Base-by-base conservation (phyloP, 768 basidiomycete genomes). In the Kwoniella sp. region DNA sequence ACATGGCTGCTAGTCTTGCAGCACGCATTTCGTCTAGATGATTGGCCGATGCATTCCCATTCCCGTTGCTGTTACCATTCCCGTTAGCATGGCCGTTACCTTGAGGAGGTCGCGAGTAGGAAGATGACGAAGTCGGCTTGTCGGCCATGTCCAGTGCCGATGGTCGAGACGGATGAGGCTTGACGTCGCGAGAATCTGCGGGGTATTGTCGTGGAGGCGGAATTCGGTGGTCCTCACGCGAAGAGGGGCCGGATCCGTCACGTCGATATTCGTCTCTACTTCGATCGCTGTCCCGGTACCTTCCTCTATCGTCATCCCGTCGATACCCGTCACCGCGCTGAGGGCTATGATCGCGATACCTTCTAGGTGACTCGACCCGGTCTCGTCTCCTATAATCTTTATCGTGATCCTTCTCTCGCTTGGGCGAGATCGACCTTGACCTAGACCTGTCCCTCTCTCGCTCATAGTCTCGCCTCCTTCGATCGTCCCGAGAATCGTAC, bases 1-100 rank as follows among this genome's bases (percentile, higher is more conserved):
- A 82, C 95, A 98, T 98, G 4, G 92, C 90, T 0, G 92, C 94
- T 29, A 98, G 83, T n/a, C 91, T 88, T 28, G 90, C 90, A 2
- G 88, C 88, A 34, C 93, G 89, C 29, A 74, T 71, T 17, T 76
- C 72, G 38, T 74, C 75, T 51, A 68, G 76, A 60, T 54, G 64
- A 53, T 70, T 58, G 20, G n/a, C n/a, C n/a, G 67, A 47, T 22
- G 45, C 30, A 23, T 12, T 13, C 13, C 34, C 65, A 54, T 57
- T 58, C 1, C 41, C 52, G 26, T 31, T 58, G 20, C 58, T 50
- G 28, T 12, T 13, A 20, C 34, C 65, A 54, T 57, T 58, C 1
- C 41, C 52, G 26, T 31, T 5, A n/a, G n/a, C n/a, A n/a, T n/a
- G n/a, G n/a, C n/a, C n/a, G n/a, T n/a, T n/a, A n/a, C n/a, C n/a